A percentile compares a stretch with the other conserved stretches of the same genome.
These are phyloP conservation scores for Corymbia calophylla DNA, from an alignment of 441 rosid species.

Conservation along the genomic window DNA sequence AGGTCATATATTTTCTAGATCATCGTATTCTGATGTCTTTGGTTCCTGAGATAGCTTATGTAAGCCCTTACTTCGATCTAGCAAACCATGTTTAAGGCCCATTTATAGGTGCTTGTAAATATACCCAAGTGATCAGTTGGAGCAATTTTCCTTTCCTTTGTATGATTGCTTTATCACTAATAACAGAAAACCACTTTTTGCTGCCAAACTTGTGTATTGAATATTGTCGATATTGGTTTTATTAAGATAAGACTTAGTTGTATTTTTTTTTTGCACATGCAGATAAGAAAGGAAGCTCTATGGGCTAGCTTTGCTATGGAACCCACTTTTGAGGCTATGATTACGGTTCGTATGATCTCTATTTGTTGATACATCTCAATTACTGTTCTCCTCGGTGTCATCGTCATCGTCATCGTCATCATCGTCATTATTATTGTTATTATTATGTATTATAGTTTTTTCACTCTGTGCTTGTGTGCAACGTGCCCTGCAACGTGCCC, in stretches of 20 bases:
- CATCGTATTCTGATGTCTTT: background rate
- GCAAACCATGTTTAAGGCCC: background rate
- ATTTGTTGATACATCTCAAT: background rate
- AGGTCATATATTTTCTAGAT: background rate
- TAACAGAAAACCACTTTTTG: background rate
- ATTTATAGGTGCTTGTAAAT: background rate
- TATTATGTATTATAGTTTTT: background rate
- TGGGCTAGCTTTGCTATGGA: conserved; percentile 95
- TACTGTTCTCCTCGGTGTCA: background rate
- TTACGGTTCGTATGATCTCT: conserved; percentile 28
- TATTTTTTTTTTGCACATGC: conserved; percentile 7
- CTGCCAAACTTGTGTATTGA: background rate
- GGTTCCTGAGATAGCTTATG: background rate
- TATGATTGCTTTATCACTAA: background rate
- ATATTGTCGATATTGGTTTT: background rate
- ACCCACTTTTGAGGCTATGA: conserved; percentile 81
- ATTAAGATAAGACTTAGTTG: background rate
- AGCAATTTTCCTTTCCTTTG: background rate
- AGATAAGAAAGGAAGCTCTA: conserved; percentile 91
- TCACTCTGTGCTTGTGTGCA: background rate
- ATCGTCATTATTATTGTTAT: background rate
- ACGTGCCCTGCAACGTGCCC: background rate
- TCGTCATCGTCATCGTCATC: accelerated
- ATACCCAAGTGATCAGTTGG: background rate
- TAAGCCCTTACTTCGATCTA: background rate